Conservation (phyloP, 2,329 filamentous ascomycete species). For the Fusarium longipes region DNA sequence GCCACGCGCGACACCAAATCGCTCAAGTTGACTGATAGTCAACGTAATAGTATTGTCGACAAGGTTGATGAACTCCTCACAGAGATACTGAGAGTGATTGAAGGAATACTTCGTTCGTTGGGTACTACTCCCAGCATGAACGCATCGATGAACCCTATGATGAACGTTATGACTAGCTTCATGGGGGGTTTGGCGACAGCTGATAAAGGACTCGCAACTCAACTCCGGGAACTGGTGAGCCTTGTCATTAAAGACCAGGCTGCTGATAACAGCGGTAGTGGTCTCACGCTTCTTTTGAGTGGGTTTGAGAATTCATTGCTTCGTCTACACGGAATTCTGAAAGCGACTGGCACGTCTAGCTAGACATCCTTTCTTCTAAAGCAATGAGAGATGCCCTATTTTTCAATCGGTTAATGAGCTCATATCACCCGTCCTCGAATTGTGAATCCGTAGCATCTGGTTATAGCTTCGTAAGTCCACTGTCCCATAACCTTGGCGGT, state of each 20-base stretch:
- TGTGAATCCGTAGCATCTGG: too few relatives aligned
- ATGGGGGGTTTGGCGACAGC: background rate
- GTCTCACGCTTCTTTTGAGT: background rate
- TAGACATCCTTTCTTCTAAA: background rate
- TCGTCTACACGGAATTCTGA: slow-evolving; percentile 2
- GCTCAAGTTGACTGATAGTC: background rate
- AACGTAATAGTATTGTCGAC: background rate
- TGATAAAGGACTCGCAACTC: background rate
- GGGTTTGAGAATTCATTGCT: slow-evolving; percentile 16
- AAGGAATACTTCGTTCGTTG: background rate
- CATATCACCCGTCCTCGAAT: too few relatives aligned
- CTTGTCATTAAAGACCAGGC: background rate
- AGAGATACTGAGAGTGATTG: background rate
- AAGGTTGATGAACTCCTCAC: background rate
- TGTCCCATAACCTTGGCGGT: too few relatives aligned
- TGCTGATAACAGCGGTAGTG: background rate
- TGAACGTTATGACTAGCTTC: slow-evolving; percentile 11
- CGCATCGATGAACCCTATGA: slow-evolving; percentile 9
- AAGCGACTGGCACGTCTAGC: background rate
- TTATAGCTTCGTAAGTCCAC: too few relatives aligned
- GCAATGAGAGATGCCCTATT: too few relatives aligned
- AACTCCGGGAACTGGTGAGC: background rate
- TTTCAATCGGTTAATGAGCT: too few relatives aligned
- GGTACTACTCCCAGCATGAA: background rate
- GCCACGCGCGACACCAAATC: background rate